Evolutionary conservation across 371 early-diverging fungal species (phyloP), one percentile per base, ranked within the genome.

Genomic region (Lichtheimia corymbifera): DNA sequence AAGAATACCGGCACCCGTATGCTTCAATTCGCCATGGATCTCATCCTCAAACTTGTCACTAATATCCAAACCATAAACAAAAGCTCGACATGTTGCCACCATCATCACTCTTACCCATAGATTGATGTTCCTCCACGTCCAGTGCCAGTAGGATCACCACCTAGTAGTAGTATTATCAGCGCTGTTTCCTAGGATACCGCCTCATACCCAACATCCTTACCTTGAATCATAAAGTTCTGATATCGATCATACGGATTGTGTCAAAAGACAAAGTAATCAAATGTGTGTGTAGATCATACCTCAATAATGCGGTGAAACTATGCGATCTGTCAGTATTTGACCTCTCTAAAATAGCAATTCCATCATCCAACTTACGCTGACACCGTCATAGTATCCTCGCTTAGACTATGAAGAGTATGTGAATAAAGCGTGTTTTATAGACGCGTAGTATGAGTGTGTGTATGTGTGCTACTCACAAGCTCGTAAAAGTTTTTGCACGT

Each of bases 211-310:
- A 13, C 9, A 3, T 54, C 22, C 61, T 62, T 68, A 50, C 92
- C 93, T 82, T 94, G 95, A 49, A 93, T 83, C 89, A 94, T 91
- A 56, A 93, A 94, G 51, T 87, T 86, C 78, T 84, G 66, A 15
- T 35, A 42, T 41, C 13, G 35, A 50, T 12, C 3, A 22, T 35
- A 14, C 45, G 30, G 9, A 6, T 40, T 17, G 12, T 30, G 7
- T 60, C 30, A 43, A 5, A 27, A 13, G 22, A 30, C 15, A 4
- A 5, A 14, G 43, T 17, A 13, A 14, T 22, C 4, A 22, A n/a
- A 51, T 3, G 12, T 40, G 41, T 18, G 17, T 53, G n/a, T 25
- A 22, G 35, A 35, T 35, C 71, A 66, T 79, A 82, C 86, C n/a
- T 83, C 72, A 62, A 93, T 90, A 54, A 94, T 80, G 58, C 93